Percentiles rank a stretch among this genome's conserved stretches.
phyloP scores from a whole-genome alignment of 2,329 filamentous ascomycete genomes.

The Paraconiothyrium sp. region DNA sequence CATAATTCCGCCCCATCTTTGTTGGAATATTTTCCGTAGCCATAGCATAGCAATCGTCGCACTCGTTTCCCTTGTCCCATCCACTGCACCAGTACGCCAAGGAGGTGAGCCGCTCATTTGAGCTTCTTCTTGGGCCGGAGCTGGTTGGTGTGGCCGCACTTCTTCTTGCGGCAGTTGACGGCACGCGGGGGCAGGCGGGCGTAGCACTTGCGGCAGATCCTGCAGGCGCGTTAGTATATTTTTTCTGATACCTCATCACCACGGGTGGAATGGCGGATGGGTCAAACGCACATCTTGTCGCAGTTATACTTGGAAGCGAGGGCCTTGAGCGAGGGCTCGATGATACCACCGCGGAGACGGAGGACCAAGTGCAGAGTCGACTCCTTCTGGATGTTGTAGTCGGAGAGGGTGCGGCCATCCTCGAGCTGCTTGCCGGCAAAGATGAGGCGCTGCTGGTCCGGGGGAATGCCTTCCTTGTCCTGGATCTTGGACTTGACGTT shows the following conservation, averaged over 20 bases:
- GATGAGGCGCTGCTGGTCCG: conserved; percentile 98
- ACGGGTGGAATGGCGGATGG: neutral
- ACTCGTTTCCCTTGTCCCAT: conserved; percentile 39
- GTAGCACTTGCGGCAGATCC: conserved; percentile 99
- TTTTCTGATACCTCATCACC: neutral
- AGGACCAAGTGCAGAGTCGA: conserved; percentile 98
- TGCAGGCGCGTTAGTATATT: conserved; percentile 15
- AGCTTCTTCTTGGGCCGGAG: conserved; percentile 99
- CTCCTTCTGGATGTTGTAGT: conserved; percentile 99
- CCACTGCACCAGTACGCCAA: conserved; percentile 42
- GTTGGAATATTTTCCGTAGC: conserved; percentile 20
- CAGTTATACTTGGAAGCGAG: conserved; percentile 99
- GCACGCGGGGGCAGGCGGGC: conserved; percentile 94
- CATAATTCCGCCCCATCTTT: conserved; percentile 6
- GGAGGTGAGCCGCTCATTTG: conserved; percentile 71
- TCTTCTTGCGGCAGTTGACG: conserved; percentile 99
- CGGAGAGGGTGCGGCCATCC: conserved; percentile 94
- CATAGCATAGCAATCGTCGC: conserved; percentile 32
- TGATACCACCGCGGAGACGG: conserved; percentile 98
- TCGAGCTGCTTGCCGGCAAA: conserved; percentile 99
- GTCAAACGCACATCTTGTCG: conserved; percentile 80
- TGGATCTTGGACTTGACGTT: conserved; percentile 99
- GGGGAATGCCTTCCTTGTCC: conserved; percentile 99
- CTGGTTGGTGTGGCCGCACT: conserved; percentile 99
- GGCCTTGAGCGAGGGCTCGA: conserved; percentile 96